Percentiles rank a stretch among this genome's conserved stretches.
phyloP scores from a whole-genome alignment of 768 basidiomycete genomes.

The Gelatoporia subvermispora region DNA sequence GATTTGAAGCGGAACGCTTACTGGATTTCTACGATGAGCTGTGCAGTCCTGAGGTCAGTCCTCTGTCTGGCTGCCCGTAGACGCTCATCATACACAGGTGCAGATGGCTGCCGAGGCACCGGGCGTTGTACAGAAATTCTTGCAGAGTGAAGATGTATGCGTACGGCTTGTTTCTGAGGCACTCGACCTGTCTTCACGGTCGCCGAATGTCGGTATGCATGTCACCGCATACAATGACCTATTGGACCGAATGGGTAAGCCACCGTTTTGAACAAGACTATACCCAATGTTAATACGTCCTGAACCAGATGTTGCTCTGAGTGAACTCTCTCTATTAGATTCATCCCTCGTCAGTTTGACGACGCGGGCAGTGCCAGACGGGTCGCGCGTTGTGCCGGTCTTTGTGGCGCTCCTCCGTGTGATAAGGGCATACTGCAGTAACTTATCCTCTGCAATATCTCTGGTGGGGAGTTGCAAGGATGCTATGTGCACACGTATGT shows the following conservation, averaged over 20 bases:
- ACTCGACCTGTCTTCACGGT: constrained; percentile 1
- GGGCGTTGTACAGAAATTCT: constrained; percentile 7
- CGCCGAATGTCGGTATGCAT: constrained; percentile 6
- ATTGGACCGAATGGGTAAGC: constrained; percentile 10
- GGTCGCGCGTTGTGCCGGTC: not conserved
- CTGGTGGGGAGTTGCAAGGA: constrained; percentile 9
- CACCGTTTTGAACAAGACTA: not conserved
- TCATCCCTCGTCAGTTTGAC: no score
- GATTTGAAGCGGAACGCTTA: constrained; percentile 38
- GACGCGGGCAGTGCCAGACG: no score
- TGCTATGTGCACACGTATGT: constrained; percentile 6
- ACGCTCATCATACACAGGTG: not conserved
- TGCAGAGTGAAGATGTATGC: constrained; percentile 16
- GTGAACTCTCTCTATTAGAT: no score
- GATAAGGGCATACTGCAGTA: not conserved
- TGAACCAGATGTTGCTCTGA: not conserved
- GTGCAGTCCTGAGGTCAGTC: constrained; percentile 28
- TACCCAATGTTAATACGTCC: not conserved
- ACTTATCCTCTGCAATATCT: not conserved
- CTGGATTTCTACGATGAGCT: constrained; percentile 45
- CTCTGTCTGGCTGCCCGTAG: not conserved
- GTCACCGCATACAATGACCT: constrained; percentile 5
- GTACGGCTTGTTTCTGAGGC: constrained; percentile 11
- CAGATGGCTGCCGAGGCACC: constrained; percentile 1
- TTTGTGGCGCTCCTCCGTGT: not conserved